Percentiles rank a stretch among this genome's conserved stretches.
These are phyloP conservation scores for Cutaneotrichosporon sp. DNA, from an alignment of 1,284 basidiomycete species.

Conservation along the genomic window DNA sequence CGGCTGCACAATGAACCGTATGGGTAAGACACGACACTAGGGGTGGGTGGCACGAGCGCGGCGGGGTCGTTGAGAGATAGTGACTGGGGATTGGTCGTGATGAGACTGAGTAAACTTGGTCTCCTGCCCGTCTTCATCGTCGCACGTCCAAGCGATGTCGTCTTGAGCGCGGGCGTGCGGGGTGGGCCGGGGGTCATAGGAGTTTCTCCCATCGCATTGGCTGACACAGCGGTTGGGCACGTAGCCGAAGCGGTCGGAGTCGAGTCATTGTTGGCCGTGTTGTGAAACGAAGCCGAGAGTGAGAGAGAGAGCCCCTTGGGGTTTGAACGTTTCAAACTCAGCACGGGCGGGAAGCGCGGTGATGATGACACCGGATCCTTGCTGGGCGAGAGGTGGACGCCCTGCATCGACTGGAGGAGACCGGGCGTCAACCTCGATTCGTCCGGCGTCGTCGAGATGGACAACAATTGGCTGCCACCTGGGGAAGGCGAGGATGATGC, in stretches of 20 bases:
- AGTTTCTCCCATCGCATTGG: slow-evolving; percentile 18
- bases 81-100: slow-evolving; percentile 33
- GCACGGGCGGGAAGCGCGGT: slow-evolving; percentile 22
- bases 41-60: slow-evolving; percentile 34
- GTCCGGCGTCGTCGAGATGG: not conserved
- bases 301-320: slow-evolving; percentile 43
- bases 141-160: not conserved
- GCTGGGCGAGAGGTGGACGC: slow-evolving; percentile 20
- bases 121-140: slow-evolving; percentile 25
- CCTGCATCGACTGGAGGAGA: slow-evolving; percentile 18
- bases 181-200: slow-evolving; percentile 38
- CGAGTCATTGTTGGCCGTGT: slow-evolving; percentile 17
- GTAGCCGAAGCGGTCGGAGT: slow-evolving; percentile 23
- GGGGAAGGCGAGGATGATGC: not conserved
- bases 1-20: slow-evolving; percentile 25
- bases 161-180: slow-evolving; percentile 6
- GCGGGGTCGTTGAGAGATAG: slow-evolving; percentile 16
- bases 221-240: slow-evolving; percentile 19
- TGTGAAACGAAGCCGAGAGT: slow-evolving; percentile 31
- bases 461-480: not conserved
- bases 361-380: slow-evolving; percentile 6
- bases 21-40: slow-evolving; percentile 25
- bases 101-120: slow-evolving; percentile 42
- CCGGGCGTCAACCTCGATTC: slow-evolving; percentile 10
- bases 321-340: slow-evolving; percentile 39